phyloP scores from a whole-genome alignment of 2,329 filamentous ascomycete genomes.

The Penicillium griseofulvum region DNA sequence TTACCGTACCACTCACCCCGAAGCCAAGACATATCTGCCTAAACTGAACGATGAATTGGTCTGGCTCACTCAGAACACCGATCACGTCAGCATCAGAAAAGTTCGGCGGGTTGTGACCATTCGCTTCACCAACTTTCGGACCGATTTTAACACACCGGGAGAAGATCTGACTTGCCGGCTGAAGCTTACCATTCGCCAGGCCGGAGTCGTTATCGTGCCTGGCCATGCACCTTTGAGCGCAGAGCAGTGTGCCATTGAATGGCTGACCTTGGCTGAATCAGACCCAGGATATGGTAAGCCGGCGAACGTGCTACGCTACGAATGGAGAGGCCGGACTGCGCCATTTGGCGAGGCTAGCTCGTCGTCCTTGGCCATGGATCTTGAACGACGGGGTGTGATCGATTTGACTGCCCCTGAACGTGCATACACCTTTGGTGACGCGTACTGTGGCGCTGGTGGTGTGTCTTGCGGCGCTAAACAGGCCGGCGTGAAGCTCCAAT shows the following conservation, averaged over 20 bases:
- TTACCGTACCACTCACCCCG: conserved; percentile 30
- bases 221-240: not conserved
- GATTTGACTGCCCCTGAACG: conserved; percentile 21
- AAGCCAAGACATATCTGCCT: conserved; percentile 35
- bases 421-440: conserved; percentile 67
- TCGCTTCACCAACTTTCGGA: conserved; percentile 54
- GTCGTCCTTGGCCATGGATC: not conserved
- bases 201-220: not conserved
- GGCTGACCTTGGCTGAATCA: conserved; percentile 30
- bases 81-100: conserved; percentile 42
- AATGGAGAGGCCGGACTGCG: conserved; percentile 35
- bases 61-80: conserved; percentile 40
- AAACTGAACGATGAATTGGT: conserved; percentile 47
- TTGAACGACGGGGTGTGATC: conserved; percentile 11
- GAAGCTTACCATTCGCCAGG: conserved; percentile 23
- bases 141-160: conserved; percentile 17
- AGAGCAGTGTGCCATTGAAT: conserved; percentile 30
- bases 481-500: conserved; percentile 59
- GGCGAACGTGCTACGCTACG: conserved; percentile 22
- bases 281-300: conserved; percentile 22
- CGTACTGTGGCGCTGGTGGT: conserved; percentile 72
- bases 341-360: conserved; percentile 28
- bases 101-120: conserved; percentile 48
- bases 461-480: conserved; percentile 61
- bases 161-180: conserved; percentile 33